These are phyloP conservation scores for Apiospora koreana DNA, from an alignment of 2,329 filamentous ascomycete genomes.

Conservation along the genomic window DNA sequence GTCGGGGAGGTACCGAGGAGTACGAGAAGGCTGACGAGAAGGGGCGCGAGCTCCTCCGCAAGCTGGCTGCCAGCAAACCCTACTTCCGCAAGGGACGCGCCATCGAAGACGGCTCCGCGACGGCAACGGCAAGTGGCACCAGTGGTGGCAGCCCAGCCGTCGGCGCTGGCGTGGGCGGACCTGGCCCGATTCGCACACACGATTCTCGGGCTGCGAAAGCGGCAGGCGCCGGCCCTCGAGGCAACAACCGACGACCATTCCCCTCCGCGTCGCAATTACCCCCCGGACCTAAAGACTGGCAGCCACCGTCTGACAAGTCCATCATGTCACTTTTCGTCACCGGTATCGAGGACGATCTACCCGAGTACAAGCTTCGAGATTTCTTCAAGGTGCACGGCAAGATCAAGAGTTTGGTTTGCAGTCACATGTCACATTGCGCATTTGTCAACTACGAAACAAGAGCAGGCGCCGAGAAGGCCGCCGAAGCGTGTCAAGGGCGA, in stretches of 20 bases:
- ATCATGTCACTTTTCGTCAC: slow-evolving; percentile 95
- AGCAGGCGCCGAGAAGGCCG: slow-evolving; percentile 82
- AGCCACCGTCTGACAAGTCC: slow-evolving; percentile 79
- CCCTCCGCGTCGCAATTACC: slow-evolving; percentile 73
- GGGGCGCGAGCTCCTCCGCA: slow-evolving; percentile 80
- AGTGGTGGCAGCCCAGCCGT: slow-evolving; percentile 49
- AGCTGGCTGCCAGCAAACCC: slow-evolving; percentile 88
- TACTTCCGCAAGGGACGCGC: slow-evolving; percentile 89
- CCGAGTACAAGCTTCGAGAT: slow-evolving; percentile 85
- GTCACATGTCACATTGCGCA: slow-evolving; percentile 94
- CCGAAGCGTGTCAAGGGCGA: slow-evolving; percentile 80
- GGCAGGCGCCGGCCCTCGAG: slow-evolving; percentile 44
- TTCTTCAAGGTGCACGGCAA: slow-evolving; percentile 90
- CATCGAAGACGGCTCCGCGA: slow-evolving; percentile 58
- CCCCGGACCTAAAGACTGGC: slow-evolving; percentile 80
- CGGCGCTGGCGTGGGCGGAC: slow-evolving; percentile 61
- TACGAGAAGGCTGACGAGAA: slow-evolving; percentile 99
- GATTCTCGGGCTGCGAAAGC: slow-evolving; percentile 57
- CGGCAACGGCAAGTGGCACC: slow-evolving; percentile 44
- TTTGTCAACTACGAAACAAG: slow-evolving; percentile 93
- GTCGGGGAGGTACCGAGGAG: slow-evolving; percentile 79
- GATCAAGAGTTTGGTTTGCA: slow-evolving; percentile 90
- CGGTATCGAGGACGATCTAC: slow-evolving; percentile 92
- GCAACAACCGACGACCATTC: slow-evolving; percentile 56
- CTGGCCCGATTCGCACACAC: slow-evolving; percentile 78